Base-by-base conservation (phyloP, 176 grass and related monocot genomes). In the Urochloa ruziziensis region DNA sequence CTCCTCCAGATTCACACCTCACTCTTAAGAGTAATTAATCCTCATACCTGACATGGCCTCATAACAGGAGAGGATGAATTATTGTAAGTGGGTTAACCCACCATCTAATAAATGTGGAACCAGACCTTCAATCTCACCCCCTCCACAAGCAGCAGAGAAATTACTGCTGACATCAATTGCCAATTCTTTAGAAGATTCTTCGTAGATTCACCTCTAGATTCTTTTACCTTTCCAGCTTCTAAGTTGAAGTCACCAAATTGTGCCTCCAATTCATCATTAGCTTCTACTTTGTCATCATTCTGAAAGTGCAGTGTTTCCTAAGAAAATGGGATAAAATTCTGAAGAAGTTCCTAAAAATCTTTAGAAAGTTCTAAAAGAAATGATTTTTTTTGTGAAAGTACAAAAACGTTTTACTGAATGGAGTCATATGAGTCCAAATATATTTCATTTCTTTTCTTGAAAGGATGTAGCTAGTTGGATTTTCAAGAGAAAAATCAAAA, bases 251-350 rank as follows among this genome's bases (percentile, higher is more conserved):
- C 19, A 66, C 24, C 11, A 77, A 62, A 34, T 84, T 90, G 87
- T 83, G 51, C 80, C 75, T 91, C 92, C 19, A 87, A 44, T 46
- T 69, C 40, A 19, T 89, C 83, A 81, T 74, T 57, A 39, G 77
- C n/a, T 76, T 85, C 85, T 74, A 83, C 56, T 85, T 86, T 87
- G 40, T 70, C 71, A 70, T 91, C 85, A 82, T 79, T 23, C 67
- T 94, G 83, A 61, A 82, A 91, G 71, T 94, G 92, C 58, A 94
- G 62, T 23, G 92, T 94, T 91, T 94, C 89, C 92, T 94, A 48
- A 62, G 5, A 84, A 78, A 52, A 78, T 14, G 8, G 10, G 46
- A 63, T 36, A 46, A 34, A n/a, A 67, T 70, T 8, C 5, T 72
- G 19, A 75, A 48, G 4, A 63, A 13, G 0, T 62, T 57, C n/a